Evolutionary conservation across 306 rosid species (phyloP), one percentile per base, ranked within the genome.

Genomic region (Acmispon strigosus): DNA sequence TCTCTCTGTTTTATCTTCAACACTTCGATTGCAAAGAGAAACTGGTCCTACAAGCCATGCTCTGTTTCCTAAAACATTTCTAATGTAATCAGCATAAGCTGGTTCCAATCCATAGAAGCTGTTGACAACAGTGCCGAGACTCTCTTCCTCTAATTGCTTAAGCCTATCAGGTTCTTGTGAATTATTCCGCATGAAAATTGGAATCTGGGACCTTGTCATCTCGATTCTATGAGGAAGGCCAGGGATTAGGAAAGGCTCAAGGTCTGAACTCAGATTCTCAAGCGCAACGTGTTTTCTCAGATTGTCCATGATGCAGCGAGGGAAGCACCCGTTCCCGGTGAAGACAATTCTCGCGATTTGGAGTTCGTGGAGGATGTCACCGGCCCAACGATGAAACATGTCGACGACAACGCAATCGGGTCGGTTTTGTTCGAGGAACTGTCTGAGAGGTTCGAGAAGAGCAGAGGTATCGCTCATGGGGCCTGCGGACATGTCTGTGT

Each of bases 1-100:
- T 80, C 89, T 79, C 48, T 77, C 76, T 12, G 72, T 52, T 50
- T 83, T 79, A 27, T 87, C 90, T 10, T 18, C 76, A 3, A 37
- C 12, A 68, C 56, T 82, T 53, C 56, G 36, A 71, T 84, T 87
- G 70, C 75, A 78, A n/a, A 84, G 71, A 6, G 96, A 89, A 6
- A 83, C 87, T 0, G 90, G 92, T 65, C 92, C 92, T 4, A 86
- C 78, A 41, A 82, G 69, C 92, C 96, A 89, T 3, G 69, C 47
- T 53, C 67, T 85, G 24, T 70, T 79, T 14, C 80, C 80, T 59
- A 79, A 45, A 18, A 51, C 72, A 2, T 81, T 69, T 39, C 72
- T 67, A 9, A 39, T 24, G 41, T 54, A 62, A 58, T 86, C 87
- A 6, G 81, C 86, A 71, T 86, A 89, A 45, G 74, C 63, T 1